phyloP scores from a whole-genome alignment of 2,329 filamentous ascomycete species.

The Bipolaris sorokiniana region DNA sequence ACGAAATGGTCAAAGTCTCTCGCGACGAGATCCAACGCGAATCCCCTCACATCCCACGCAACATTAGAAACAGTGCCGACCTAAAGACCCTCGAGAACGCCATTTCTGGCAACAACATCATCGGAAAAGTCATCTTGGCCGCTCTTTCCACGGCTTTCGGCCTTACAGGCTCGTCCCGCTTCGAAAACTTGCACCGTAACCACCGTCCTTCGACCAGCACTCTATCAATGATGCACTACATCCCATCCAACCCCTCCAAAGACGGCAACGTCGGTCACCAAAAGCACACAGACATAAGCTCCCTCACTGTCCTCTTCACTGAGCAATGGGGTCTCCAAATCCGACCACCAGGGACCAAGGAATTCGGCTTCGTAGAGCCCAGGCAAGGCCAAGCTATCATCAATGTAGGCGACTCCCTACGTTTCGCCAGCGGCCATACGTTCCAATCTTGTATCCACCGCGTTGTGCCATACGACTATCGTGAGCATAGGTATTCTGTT shows the following conservation, averaged over 20 bases:
- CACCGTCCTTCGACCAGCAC: conserved; percentile 42
- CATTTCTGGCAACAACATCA: conserved; percentile 39
- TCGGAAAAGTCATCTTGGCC: conserved; percentile 54
- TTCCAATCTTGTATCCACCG: conserved; percentile 65
- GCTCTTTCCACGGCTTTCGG: conserved; percentile 48
- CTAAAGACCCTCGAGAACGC: conserved; percentile 35
- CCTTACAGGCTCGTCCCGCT: conserved; percentile 34
- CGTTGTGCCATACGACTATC: conserved; percentile 60
- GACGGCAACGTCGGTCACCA: conserved; percentile 38
- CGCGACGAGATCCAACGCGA: conserved; percentile 42
- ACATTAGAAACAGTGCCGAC: conserved; percentile 41
- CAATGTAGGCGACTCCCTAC: conserved; percentile 65
- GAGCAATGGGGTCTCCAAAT: conserved; percentile 65
- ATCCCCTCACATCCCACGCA: conserved; percentile 28
- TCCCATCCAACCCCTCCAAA: conserved; percentile 31
- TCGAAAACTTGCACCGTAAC: conserved; percentile 42
- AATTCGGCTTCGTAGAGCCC: conserved; percentile 56
- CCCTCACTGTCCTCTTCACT: conserved; percentile 52
- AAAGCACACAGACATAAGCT: conserved; percentile 44
- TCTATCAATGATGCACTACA: conserved; percentile 44
- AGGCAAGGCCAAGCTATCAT: conserved; percentile 60
- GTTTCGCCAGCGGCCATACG: conserved; percentile 60
- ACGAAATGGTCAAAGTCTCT: conserved; percentile 45
- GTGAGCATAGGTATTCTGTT: conserved; percentile 64
- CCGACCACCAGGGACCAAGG: conserved; percentile 56